These are phyloP conservation scores for Pilobolus umbonatus DNA, from an alignment of 192 early-diverging fungal species.

Conservation along the genomic window DNA sequence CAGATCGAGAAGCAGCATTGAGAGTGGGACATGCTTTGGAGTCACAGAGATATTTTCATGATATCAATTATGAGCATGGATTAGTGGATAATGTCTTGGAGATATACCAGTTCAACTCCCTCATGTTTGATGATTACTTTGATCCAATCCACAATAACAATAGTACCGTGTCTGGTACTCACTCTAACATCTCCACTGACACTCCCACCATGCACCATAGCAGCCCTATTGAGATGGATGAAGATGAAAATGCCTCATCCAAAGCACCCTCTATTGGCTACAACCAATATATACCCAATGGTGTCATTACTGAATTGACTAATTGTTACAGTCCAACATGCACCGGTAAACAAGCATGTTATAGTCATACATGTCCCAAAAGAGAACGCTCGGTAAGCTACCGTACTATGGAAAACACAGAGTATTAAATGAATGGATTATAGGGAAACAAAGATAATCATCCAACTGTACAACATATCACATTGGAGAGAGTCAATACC, in stretches of 20 bases:
- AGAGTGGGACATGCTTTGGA: slow-evolving; percentile 83
- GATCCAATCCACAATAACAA: background rate
- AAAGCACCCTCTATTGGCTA: background rate
- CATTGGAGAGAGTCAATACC: too few species aligned
- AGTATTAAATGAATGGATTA: too few species aligned
- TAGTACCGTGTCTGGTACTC: background rate
- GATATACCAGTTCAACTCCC: slow-evolving; percentile 85
- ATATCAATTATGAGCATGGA: slow-evolving; percentile 80
- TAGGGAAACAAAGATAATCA: too few species aligned
- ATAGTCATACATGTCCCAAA: slow-evolving; percentile 84
- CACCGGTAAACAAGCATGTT: slow-evolving; percentile 69
- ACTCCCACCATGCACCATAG: background rate
- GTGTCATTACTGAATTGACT: slow-evolving; percentile 83
- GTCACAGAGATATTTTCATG: slow-evolving; percentile 85
- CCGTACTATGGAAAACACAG: too few species aligned
- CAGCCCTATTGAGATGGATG: background rate
- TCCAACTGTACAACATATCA: too few species aligned
- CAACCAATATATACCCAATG: slow-evolving; percentile 27
- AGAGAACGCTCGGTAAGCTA: slow-evolving; percentile 12
- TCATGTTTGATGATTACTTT: slow-evolving; percentile 44
- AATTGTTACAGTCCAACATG: slow-evolving; percentile 94
- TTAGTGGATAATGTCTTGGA: slow-evolving; percentile 77
- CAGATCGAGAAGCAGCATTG: slow-evolving; percentile 79
- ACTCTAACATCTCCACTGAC: background rate
- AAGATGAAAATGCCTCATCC: background rate